These are phyloP conservation scores for Neonectria punicea DNA, from an alignment of 2,329 filamentous ascomycete genomes.

Conservation along the genomic window DNA sequence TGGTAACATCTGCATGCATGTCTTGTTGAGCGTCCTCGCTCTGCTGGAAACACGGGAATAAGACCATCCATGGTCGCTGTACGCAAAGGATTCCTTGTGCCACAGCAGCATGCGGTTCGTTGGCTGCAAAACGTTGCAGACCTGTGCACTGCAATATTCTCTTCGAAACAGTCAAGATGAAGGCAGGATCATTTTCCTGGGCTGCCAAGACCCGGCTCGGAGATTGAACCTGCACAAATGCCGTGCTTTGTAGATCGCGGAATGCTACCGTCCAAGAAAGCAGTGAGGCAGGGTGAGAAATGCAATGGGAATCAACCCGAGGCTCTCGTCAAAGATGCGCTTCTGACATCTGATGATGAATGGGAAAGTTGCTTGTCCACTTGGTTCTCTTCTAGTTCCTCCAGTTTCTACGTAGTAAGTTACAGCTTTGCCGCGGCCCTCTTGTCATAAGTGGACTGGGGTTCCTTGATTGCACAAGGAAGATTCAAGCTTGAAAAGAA, in stretches of 20 bases:
- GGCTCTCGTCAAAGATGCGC: neutral
- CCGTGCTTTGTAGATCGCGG: neutral
- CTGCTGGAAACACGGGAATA: neutral
- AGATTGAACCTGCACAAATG: slow-evolving; percentile 5
- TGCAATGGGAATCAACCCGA: neutral
- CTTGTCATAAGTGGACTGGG: neutral
- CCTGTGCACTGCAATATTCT: neutral
- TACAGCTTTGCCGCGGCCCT: neutral
- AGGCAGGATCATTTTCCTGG: neutral
- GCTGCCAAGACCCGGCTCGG: slow-evolving; percentile 5
- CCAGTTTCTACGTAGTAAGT: neutral
- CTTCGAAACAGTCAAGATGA: neutral
- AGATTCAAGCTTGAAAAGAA: slow-evolving; percentile 6
- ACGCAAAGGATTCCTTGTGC: neutral
- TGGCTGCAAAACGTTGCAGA: neutral
- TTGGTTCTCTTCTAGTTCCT: neutral
- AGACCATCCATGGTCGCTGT: neutral
- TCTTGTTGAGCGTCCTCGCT: neutral
- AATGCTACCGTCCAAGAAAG: neutral
- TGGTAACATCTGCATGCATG: neutral
- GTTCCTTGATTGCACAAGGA: neutral
- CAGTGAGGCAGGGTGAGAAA: too few species aligned
- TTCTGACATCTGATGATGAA: neutral
- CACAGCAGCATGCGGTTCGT: neutral
- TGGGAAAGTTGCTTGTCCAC: neutral